Conservation (phyloP, 192 early-diverging fungal species). For the Rhizophagus sp. region DNA sequence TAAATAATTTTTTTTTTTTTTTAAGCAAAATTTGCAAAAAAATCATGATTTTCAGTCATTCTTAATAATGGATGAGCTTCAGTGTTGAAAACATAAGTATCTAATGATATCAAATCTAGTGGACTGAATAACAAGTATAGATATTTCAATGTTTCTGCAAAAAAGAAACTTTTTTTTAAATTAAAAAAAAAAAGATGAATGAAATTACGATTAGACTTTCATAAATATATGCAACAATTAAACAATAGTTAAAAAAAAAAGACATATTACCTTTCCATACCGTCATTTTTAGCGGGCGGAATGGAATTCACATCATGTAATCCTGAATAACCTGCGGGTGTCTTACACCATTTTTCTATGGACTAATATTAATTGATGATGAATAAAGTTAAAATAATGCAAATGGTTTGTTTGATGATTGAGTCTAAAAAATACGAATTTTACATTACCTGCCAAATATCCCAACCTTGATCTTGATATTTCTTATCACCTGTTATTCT, state of each 20-base stretch:
- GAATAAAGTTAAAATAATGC: background rate
- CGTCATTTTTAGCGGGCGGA: slow-evolving; percentile 36
- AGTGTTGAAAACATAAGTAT: slow-evolving; percentile 91
- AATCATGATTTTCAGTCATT: background rate
- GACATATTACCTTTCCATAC: slow-evolving; percentile 52
- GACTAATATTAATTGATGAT: slow-evolving; percentile 30
- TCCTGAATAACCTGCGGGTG: slow-evolving; percentile 51
- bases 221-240: background rate
- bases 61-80: slow-evolving; percentile 80
- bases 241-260: background rate
- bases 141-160: slow-evolving; percentile 93
- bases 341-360: slow-evolving; percentile 49
- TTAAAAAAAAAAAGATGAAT: background rate
- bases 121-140: slow-evolving; percentile 86
- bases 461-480: slow-evolving; percentile 75
- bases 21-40: too few species aligned
- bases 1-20: too few species aligned
- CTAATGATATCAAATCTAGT: slow-evolving; percentile 58
- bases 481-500: slow-evolving; percentile 62
- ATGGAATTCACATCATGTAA: slow-evolving; percentile 38
- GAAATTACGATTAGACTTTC: background rate
- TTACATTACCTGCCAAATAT: slow-evolving; percentile 53
- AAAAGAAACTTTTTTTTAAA: slow-evolving; percentile 3
- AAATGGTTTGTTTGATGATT: too few species aligned
- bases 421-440: too few species aligned